Conservation (phyloP, 495 filamentous ascomycete species). For the Penicillium diatomitis region DNA sequence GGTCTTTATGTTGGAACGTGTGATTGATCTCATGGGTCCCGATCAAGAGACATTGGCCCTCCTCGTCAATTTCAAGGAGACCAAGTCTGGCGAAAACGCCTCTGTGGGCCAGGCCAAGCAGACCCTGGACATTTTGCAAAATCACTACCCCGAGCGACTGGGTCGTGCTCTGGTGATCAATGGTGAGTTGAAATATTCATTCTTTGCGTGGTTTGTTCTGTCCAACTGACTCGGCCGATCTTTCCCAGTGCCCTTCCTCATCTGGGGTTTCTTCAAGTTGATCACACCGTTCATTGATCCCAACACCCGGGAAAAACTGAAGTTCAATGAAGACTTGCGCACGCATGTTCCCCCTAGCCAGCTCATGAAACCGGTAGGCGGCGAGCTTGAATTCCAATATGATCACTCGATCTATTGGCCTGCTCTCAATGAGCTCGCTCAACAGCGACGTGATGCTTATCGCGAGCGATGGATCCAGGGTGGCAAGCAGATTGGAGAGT, state of each 20-base stretch:
- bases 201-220: neutral
- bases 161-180: slow-evolving; percentile 83
- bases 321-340: slow-evolving; percentile 82
- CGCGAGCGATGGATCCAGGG: slow-evolving; percentile 64
- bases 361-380: slow-evolving; percentile 54
- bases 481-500: slow-evolving; percentile 74
- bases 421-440: slow-evolving; percentile 58
- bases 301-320: slow-evolving; percentile 79
- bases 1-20: slow-evolving; percentile 88
- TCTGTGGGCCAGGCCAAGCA: slow-evolving; percentile 66
- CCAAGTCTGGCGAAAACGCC: slow-evolving; percentile 65
- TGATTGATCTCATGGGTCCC: slow-evolving; percentile 77
- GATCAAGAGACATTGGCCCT: slow-evolving; percentile 79
- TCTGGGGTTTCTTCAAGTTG: slow-evolving; percentile 86
- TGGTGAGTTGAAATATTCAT: slow-evolving; percentile 38
- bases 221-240: neutral
- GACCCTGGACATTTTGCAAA: slow-evolving; percentile 79
- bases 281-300: slow-evolving; percentile 96
- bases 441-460: slow-evolving; percentile 47
- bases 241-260: slow-evolving; percentile 68
- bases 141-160: slow-evolving; percentile 89
- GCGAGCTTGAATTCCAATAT: slow-evolving; percentile 68
- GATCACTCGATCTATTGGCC: slow-evolving; percentile 87
- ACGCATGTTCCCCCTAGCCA: slow-evolving; percentile 69
- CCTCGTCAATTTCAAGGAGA: slow-evolving; percentile 81